Percentiles rank a stretch among this genome's conserved stretches.
These are phyloP conservation scores for Comarum palustre DNA, from an alignment of 306 rosid species.

Conservation along the genomic window DNA sequence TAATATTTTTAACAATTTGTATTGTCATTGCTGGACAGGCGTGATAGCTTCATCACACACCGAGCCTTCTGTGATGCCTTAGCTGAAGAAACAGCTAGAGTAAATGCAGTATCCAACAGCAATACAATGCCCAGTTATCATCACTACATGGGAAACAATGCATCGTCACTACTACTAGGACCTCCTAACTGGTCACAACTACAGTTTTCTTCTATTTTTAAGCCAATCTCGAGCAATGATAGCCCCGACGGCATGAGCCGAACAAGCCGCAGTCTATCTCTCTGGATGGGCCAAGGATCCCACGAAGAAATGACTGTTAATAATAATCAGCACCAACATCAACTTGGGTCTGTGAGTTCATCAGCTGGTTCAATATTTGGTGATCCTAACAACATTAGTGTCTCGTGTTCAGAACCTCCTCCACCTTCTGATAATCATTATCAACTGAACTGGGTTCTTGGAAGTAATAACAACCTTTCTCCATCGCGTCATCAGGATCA, in stretches of 20 bases:
- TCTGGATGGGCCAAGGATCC: slow-evolving; percentile 51
- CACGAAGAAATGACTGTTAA: slow-evolving; percentile 25
- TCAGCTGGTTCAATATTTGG: slow-evolving; percentile 29
- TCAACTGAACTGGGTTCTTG: slow-evolving; percentile 64
- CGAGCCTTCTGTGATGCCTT: slow-evolving; percentile 91
- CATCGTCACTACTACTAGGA: slow-evolving; percentile 20
- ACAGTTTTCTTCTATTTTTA: slow-evolving; percentile 56
- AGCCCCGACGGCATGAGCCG: slow-evolving; percentile 33
- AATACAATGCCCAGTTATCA: slow-evolving; percentile 33
- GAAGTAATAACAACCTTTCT: slow-evolving; percentile 40
- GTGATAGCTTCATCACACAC: slow-evolving; percentile 91
- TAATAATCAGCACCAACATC: slow-evolving; percentile 11
- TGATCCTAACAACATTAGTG: slow-evolving; percentile 23
- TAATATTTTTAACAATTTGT: neutral
- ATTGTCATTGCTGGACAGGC: slow-evolving; percentile 36
- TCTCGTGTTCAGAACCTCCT: slow-evolving; percentile 38
- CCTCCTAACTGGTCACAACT: slow-evolving; percentile 36
- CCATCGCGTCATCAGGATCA: slow-evolving; percentile 34
- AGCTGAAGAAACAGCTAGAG: slow-evolving; percentile 89
- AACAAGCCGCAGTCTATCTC: slow-evolving; percentile 42
- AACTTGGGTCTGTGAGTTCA: slow-evolving; percentile 39
- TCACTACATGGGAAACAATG: slow-evolving; percentile 42
- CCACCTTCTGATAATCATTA: slow-evolving; percentile 34
- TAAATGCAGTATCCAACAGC: slow-evolving; percentile 55
- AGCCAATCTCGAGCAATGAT: slow-evolving; percentile 43